These are phyloP conservation scores for Forsythia viridissima DNA, from an alignment of 257 asterid genomes.

Conservation along the genomic window DNA sequence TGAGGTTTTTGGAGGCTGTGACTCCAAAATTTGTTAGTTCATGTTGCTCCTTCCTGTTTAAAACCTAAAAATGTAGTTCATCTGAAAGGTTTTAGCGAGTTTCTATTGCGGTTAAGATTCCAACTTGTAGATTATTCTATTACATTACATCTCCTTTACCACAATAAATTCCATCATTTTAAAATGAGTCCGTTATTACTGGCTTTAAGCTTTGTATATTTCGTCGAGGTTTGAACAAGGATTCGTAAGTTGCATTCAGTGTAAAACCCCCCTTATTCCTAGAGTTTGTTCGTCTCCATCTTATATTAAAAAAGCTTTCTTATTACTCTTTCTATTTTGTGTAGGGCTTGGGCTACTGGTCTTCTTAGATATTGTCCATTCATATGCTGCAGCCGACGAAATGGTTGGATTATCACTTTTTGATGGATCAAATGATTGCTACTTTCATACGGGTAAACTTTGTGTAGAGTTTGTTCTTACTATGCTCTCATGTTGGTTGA, in stretches of 20 bases:
- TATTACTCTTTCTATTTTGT: slow-evolving; percentile 21
- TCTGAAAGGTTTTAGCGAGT: not conserved
- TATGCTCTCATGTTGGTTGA: not conserved
- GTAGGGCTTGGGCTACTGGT: slow-evolving; percentile 89
- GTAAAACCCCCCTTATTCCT: slow-evolving; percentile 15
- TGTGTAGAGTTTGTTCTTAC: not conserved
- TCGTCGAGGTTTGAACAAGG: not conserved
- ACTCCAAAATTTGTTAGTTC: not conserved
- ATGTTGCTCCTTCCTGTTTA: not conserved
- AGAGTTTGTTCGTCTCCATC: slow-evolving; percentile 18
- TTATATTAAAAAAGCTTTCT: not conserved
- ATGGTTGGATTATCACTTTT: slow-evolving; percentile 91
- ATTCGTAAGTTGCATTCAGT: slow-evolving; percentile 10
- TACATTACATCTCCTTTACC: not conserved
- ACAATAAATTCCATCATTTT: slow-evolving; percentile 10
- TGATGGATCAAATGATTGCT: slow-evolving; percentile 99
- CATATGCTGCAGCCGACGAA: slow-evolving; percentile 98
- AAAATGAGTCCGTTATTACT: not conserved
- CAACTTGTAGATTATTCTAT: not conserved
- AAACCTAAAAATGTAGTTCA: not conserved
- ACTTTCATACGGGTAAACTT: slow-evolving; percentile 80
- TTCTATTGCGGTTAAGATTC: slow-evolving; percentile 1
- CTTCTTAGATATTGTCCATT: slow-evolving; percentile 87
- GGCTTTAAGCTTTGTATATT: not conserved
- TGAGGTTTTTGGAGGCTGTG: not conserved